These are phyloP conservation scores for Teratosphaeria viscida DNA, from an alignment of 2,329 filamentous ascomycete species.

Conservation along the genomic window DNA sequence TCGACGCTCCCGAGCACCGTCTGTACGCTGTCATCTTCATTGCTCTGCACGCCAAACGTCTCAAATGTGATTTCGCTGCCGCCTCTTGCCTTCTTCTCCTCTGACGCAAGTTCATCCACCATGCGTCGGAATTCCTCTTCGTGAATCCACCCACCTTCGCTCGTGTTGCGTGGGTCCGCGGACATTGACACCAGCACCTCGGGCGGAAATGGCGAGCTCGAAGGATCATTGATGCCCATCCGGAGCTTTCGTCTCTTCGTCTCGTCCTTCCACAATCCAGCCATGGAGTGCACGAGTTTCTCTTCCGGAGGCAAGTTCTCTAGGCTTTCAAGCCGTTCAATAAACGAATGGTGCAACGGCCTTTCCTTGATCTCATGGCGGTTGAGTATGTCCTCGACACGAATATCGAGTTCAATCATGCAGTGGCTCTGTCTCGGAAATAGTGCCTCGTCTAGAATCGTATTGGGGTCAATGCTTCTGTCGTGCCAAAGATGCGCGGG, in stretches of 20 bases:
- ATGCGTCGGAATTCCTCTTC: conserved; percentile 70
- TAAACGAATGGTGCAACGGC: conserved; percentile 77
- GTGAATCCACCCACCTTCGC: conserved; percentile 80
- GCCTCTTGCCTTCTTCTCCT: conserved; percentile 47
- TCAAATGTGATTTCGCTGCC: conserved; percentile 48
- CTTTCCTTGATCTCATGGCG: conserved; percentile 63
- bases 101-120: conserved; percentile 50
- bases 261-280: conserved; percentile 85
- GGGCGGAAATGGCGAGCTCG: conserved; percentile 64
- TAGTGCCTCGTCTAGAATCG: conserved; percentile 50
- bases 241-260: conserved; percentile 64
- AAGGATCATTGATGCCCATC: conserved; percentile 52
- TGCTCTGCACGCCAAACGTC: conserved; percentile 49
- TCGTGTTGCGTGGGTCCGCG: conserved; percentile 61
- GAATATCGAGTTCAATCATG: conserved; percentile 79
- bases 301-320: conserved; percentile 52
- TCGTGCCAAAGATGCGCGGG: conserved; percentile 69
- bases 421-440: conserved; percentile 79
- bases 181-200: conserved; percentile 85
- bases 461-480: conserved; percentile 50
- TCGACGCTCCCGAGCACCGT: conserved; percentile 76
- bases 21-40: conserved; percentile 50
- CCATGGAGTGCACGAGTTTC: conserved; percentile 89
- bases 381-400: conserved; percentile 80
- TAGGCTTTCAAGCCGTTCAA: conserved; percentile 50